Conservation (phyloP, 139 green algal species). For the Diplosphaera chodatii region DNA sequence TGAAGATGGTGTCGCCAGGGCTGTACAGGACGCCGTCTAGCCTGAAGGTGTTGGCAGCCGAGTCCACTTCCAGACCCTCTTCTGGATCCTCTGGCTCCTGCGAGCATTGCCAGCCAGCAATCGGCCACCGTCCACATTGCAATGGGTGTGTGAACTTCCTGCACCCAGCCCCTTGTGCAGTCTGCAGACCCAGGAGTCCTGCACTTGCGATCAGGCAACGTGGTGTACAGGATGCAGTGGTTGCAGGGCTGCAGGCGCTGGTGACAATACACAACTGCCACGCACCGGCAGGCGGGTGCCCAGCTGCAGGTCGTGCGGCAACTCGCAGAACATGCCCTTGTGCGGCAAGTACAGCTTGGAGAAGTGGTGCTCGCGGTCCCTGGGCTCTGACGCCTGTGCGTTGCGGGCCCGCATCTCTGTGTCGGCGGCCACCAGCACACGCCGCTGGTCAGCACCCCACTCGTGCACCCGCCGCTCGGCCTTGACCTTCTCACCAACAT, state of each 20-base stretch:
- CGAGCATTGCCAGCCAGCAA: not conserved
- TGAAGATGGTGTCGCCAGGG: conserved; percentile 75
- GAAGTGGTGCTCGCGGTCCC: conserved; percentile 60
- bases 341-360: conserved; percentile 71
- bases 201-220: too few relatives aligned
- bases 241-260: too few relatives aligned
- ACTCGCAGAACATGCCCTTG: conserved; percentile 80
- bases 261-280: too few relatives aligned
- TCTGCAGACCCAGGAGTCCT: too few relatives aligned
- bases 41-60: conserved; percentile 36
- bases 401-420: conserved; percentile 32
- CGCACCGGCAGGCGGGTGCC: conserved; percentile 19
- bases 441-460: conserved; percentile 28
- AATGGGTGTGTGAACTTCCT: too few relatives aligned
- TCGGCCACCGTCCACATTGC: too few relatives aligned
- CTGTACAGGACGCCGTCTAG: conserved; percentile 52
- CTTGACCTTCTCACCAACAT: conserved; percentile 17
- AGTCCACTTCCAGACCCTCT: conserved; percentile 20
- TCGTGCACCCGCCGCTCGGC: conserved; percentile 25
- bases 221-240: too few relatives aligned
- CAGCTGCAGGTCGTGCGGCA: conserved; percentile 48
- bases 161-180: too few relatives aligned
- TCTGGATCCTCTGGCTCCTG: conserved; percentile 7
- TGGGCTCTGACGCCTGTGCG: conserved; percentile 18
- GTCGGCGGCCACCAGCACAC: conserved; percentile 41